A percentile compares a stretch with the other conserved stretches of the same genome.
Evolutionary conservation across 2,329 filamentous ascomycete genomes (phyloP).

Genomic region (Fusarium penzigii): DNA sequence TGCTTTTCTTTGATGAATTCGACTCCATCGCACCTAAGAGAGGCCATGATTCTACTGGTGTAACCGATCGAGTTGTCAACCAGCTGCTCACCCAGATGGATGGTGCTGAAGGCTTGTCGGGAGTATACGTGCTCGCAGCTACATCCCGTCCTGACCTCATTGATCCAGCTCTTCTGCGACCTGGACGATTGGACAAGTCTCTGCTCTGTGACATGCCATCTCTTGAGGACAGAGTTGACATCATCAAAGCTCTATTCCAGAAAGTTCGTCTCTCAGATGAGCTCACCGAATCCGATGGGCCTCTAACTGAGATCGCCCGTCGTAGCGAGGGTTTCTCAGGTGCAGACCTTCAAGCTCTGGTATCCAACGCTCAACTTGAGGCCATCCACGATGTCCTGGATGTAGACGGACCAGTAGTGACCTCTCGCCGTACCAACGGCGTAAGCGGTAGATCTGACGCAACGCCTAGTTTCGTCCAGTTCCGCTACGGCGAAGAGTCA

Average conservation of each 20-base stretch:
- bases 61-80: slow-evolving; percentile 98
- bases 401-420: slow-evolving; percentile 48
- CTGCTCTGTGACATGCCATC: slow-evolving; percentile 87
- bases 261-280: slow-evolving; percentile 75
- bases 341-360: slow-evolving; percentile 89
- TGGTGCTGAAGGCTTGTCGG: slow-evolving; percentile 89
- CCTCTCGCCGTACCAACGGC: slow-evolving; percentile 37
- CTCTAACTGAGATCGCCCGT: slow-evolving; percentile 71
- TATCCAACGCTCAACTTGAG: slow-evolving; percentile 96
- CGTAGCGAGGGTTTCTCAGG: slow-evolving; percentile 89
- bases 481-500: slow-evolving; percentile 71
- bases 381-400: slow-evolving; percentile 91
- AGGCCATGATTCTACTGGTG: slow-evolving; percentile 94
- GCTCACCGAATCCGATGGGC: slow-evolving; percentile 56
- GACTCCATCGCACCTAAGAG: slow-evolving; percentile 97
- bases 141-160: slow-evolving; percentile 93
- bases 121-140: slow-evolving; percentile 94
- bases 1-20: slow-evolving; percentile 98
- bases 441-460: slow-evolving; percentile 31
- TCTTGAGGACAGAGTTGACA: slow-evolving; percentile 80
- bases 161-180: slow-evolving; percentile 87
- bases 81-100: slow-evolving; percentile 99
- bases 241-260: slow-evolving; percentile 78
- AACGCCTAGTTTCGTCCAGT: slow-evolving; percentile 71
- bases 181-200: slow-evolving; percentile 90